These are phyloP conservation scores for Trypanosoma mega DNA, from an alignment of 208 protist species.

Conservation along the genomic window DNA sequence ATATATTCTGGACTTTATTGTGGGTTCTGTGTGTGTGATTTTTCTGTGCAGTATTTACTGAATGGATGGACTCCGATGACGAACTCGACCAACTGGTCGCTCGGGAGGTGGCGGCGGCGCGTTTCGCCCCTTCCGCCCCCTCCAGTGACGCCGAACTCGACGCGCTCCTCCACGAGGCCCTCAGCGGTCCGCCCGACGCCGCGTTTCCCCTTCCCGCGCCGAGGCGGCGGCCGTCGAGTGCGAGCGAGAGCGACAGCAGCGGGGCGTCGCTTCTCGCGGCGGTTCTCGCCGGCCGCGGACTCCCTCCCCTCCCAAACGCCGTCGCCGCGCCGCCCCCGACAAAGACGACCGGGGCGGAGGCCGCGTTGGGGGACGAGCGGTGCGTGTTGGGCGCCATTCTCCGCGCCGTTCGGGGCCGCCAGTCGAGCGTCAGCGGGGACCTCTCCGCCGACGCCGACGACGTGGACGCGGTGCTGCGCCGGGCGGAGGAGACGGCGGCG, in stretches of 20 bases:
- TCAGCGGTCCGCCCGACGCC: neutral
- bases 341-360: no score
- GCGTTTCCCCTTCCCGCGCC: neutral
- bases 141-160: neutral
- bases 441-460: conserved; percentile 32
- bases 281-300: conserved; percentile 4
- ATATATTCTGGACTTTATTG: no score
- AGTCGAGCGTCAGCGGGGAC: conserved; percentile 73
- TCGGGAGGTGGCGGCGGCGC: neutral
- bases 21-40: no score
- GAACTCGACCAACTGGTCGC: conserved; percentile 23
- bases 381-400: conserved; percentile 64
- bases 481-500: conserved; percentile 48
- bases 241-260: conserved; percentile 4
- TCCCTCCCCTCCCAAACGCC: neutral
- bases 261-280: neutral
- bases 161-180: neutral
- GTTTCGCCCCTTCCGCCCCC: no score
- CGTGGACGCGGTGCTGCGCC: conserved; percentile 47
- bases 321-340: neutral
- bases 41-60: no score
- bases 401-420: conserved; percentile 45
- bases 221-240: no score
- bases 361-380: conserved; percentile 33
- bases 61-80: conserved; percentile 26